Evolutionary conservation across 106 monocot species (phyloP), one percentile per base, ranked within the genome.

Genomic region (Triglochin maritima): DNA sequence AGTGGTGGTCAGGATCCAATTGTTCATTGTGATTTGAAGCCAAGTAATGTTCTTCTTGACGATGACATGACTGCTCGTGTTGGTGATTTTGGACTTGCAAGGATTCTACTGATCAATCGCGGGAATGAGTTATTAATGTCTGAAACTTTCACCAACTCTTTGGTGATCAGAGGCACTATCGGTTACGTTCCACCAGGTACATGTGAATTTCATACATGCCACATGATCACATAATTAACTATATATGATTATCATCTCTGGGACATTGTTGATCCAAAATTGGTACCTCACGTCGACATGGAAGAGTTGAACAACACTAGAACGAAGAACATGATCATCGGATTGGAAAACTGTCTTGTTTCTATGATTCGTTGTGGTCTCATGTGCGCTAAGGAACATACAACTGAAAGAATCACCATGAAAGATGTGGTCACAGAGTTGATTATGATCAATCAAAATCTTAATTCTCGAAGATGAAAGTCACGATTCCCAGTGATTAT

Each of bases 111-210:
- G 29, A 29, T 45, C 6, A 12, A 44, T n/a, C 60, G 65, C 57
- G 2, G 17, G 60, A 4, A 4, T 0, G 29, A 29, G 29, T 29
- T n/a, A n/a, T 29, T 29, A 29, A 29, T 29, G 29, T 29, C 29
- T 29, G 29, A 29, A 29, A 29, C 29, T 29, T 29, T 29, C 29
- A 71, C 44, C 6, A 29, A 46, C 57, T 59, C 81, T 3, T 64
- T 49, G 50, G 73, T 29, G 29, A 65, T 92, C 46, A 85, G 59
- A 56, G 92, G 92, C 56, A 70, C 92, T 10, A 79, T 92, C 57
- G 92, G 92, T 0, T 92, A 92, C 57, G 71, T 85, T 66, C 69
- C 87, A 51, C 92, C 87, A 79, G 92, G 92, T 92, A 71, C 60
- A 10, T 46, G 9, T 15, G 45, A 3, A 46, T 17, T 10, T 41